A percentile compares a stretch with the other conserved stretches of the same genome.
These are phyloP conservation scores for Pleurotus salmoneostramineus DNA, from an alignment of 768 basidiomycete species.

Conservation along the genomic window DNA sequence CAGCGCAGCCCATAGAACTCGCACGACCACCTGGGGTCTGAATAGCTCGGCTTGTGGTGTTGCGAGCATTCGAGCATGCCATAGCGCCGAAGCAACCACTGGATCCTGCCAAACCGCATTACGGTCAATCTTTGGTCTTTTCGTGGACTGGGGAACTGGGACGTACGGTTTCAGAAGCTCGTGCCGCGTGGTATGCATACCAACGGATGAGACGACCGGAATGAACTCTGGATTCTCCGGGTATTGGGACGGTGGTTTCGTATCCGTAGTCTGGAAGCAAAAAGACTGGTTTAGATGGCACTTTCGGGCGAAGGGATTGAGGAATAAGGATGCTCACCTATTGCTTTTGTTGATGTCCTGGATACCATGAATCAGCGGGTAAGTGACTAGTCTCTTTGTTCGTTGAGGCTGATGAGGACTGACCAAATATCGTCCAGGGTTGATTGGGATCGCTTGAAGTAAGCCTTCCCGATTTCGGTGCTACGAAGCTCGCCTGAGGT, in stretches of 20 bases:
- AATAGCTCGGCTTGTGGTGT: constrained; percentile 8
- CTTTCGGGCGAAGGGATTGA: background rate
- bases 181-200: background rate
- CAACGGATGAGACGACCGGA: background rate
- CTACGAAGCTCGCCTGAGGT: background rate
- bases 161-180: background rate
- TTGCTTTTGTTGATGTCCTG: constrained; percentile 10
- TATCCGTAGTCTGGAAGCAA: constrained; percentile 13
- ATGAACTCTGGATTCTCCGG: constrained; percentile 11
- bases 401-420: background rate
- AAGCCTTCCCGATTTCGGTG: background rate
- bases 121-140: constrained; percentile 4
- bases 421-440: constrained; percentile 9
- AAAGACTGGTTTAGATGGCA: background rate
- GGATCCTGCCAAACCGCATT: constrained; percentile 1
- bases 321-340: constrained; percentile 6
- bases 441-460: background rate
- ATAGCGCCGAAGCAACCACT: constrained; percentile 12
- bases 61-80: constrained; percentile 14
- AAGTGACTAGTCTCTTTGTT: background rate
- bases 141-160: background rate
- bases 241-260: constrained; percentile 9
- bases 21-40: background rate
- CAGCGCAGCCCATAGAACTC: background rate
- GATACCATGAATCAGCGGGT: background rate